Base-by-base conservation (phyloP, 2,329 filamentous ascomycete genomes). In the Aureobasidium sp. region DNA sequence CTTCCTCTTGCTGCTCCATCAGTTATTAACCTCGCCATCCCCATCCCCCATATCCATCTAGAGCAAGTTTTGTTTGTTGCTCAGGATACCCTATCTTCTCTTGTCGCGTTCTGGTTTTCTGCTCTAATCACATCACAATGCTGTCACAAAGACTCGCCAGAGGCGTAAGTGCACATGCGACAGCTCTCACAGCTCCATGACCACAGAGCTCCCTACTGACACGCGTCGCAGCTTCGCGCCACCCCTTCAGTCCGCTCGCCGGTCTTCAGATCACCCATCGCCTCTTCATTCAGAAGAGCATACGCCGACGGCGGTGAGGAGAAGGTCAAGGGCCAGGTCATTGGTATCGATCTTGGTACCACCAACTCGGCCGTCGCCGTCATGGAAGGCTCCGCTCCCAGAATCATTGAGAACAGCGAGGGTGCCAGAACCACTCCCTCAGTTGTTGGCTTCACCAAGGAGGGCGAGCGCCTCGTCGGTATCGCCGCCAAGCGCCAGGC, bases 401-500 rank as follows among this genome's bases (percentile, higher is more conserved):
- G 97, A 81, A 99, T 99, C 85, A 97, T 85, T 88, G 81, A 73
- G 85, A 97, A 97, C 82, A 93, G 97, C 86, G 93, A 97, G 87
- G 93, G 93, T 85, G 92, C 86, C 82, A 96, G 96, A 82, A 97
- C 94, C 75, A 97, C 94, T 67, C 94, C 94, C 70, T 97, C 94
- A 62, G 97, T 97, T 84, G 94, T 99, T 77, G 96, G 91, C 73
- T 99, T 99, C 87, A 97, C 91, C 77, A 88, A 93, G 74, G 91
- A 96, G 83, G 94, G 83, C 84, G 76, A 99, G 85, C 92, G 94
- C 79, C 83, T 99, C 81, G 97, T 97, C 75, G 94, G 94, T 84
- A 94, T 97, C 85, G 93, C 94, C 66, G 94, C 94, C 76, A 99
- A 97, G 90, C 97, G 97, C 85, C 92, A 97, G 87, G 94, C 93